Base-by-base conservation (phyloP, 2,329 filamentous ascomycete species). In the Cladosporium sp. region DNA sequence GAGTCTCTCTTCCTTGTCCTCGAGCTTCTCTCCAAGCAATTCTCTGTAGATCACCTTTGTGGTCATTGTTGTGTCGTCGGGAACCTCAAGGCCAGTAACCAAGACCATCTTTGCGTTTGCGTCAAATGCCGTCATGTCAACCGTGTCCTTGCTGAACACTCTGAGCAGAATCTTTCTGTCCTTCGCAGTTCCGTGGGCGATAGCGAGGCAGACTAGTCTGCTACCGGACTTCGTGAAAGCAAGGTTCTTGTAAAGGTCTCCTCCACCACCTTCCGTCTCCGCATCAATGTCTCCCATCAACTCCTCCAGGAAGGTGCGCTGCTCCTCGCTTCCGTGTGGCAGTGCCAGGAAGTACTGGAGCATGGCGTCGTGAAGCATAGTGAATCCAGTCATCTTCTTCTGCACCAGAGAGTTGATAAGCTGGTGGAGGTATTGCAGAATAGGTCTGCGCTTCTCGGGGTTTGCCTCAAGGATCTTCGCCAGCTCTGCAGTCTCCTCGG, bases 301-400 rank as follows among this genome's bases (percentile, higher is more conserved):
- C 58, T 94, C 78, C 68, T 97, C 91, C 51, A 94, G 72, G 64
- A 95, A 96, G 60, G 95, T 90, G 27, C 77, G 86, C 36, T 88
- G 84, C 67, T 97, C 92, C 51, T 88, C 83, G 38, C 84, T 88
- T 3, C 86, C 90, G 4, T 80, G 75, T 57, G 86, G 84, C 40
- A 84, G 82, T 61, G 86, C 92, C 47, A 89, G 73, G 71, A 92
- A 96, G 70, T 96, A 98, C 67, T 98, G 92, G 53, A 96, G 76
- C 91, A 98, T 95, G 43, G 93, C 93, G 63, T 97, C 93, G 69
- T 98, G 94, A 16, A 98, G 80, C 79, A 98, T 94, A 2, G 92
- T 97, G 71, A 98, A 97, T 8, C 89, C 92, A 1, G 89, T 94
- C 72, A 93, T 84, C 72, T 93, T 93, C 80, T 98, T 98, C 71